Base-by-base conservation (phyloP, 2,329 filamentous ascomycete species). In the Exophiala sideris region DNA sequence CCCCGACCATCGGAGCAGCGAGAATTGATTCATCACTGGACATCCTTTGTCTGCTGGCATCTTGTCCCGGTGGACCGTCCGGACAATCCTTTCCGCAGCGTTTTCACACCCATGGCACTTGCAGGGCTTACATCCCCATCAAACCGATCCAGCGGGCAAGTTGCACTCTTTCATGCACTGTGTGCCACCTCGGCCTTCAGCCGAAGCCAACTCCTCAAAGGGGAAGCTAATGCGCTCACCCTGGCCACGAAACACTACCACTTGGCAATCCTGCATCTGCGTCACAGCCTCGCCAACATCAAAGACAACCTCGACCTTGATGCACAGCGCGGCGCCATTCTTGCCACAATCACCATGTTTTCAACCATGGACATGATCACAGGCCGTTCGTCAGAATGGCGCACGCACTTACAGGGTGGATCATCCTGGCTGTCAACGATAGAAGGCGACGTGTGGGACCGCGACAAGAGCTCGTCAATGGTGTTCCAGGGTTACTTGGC, bases 281-380 rank as follows among this genome's bases (percentile, higher is more conserved):
- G 66, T 8, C 55, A 61, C 24, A 67, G 32, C 73, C 66, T 5
- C 67, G 73, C 6, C 73, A 66, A 14, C 71, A 57, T 66, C 38
- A 54, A 48, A 33, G 45, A 46, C n/a, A 50, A 34, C 18, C 24
- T 20, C 12, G 35, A 47, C 24, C 45, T 51, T 12, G 52, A 58
- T 12, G 16, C 46, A 4, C 58, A 60, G 61, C 63, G 24, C 5
- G 55, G 51, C 18, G 49, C 54, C 21, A 57, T 60, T 12, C 52
- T 60, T 42, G 57, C 57, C n/a, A 60, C 57, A 10, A 57, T 60
- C 45, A 60, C 57, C 21, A 57, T 57, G 54, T 60, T 60, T 44
- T 60, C 57, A 2, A 54, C 57, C 36, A 60, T 60, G 57, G 57
- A 60, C 52, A 60, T 60, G 57, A 60, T 60, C 46, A 60, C 57